phyloP scores from a whole-genome alignment of 2,329 filamentous ascomycete genomes.

The Ceratocystis papillata region DNA sequence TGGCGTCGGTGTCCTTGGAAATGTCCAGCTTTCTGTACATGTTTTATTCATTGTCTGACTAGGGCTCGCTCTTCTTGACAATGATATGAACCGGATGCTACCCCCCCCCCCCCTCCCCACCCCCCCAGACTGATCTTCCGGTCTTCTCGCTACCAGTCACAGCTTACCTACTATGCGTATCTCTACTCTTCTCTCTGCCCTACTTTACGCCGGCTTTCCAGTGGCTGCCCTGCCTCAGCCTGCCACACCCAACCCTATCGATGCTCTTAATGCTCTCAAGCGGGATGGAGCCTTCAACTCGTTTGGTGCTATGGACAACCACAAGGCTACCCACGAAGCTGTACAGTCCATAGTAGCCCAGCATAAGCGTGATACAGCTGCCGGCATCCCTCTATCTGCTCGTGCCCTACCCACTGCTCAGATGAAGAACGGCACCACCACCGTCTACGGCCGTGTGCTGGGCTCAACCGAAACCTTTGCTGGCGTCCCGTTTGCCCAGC shows the following conservation, averaged over 20 bases:
- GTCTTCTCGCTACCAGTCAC: not conserved
- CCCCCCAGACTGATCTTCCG: no score
- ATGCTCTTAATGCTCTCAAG: conserved; percentile 15
- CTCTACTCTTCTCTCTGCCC: not conserved
- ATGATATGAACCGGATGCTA: not conserved
- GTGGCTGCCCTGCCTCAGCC: conserved; percentile 14
- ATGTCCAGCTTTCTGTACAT: not conserved
- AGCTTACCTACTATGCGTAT: not conserved
- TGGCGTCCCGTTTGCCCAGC: conserved; percentile 53
- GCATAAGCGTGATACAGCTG: conserved; percentile 9
- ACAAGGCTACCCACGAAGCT: conserved; percentile 10
- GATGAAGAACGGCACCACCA: conserved; percentile 9
- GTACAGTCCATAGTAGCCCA: conserved; percentile 10
- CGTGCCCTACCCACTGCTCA: conserved; percentile 11
- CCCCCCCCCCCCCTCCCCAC: no score
- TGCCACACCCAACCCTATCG: conserved; percentile 2
- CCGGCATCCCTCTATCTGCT: conserved; percentile 18
- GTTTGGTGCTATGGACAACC: not conserved
- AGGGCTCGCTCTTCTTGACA: not conserved
- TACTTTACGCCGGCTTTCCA: not conserved
- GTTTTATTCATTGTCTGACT: not conserved
- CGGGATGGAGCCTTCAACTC: not conserved
- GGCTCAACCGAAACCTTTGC: conserved; percentile 45
- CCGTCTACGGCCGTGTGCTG: conserved; percentile 26
- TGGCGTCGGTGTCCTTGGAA: not conserved